phyloP scores from a whole-genome alignment of 176 grass and related monocot genomes.

The Tillandsia fasciculata region DNA sequence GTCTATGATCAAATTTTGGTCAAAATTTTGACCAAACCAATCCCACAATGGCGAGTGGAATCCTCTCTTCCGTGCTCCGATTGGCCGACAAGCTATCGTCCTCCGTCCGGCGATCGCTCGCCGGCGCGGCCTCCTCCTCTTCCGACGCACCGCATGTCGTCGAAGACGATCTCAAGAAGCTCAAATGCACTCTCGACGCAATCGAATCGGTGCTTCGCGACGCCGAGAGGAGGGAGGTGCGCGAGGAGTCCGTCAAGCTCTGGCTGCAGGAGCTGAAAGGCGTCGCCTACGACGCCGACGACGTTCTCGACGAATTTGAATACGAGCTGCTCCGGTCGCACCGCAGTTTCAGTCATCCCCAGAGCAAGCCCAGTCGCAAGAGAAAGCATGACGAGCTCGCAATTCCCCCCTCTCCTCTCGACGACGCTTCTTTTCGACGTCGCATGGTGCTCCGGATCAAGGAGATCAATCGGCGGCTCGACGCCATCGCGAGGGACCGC shows the following conservation, averaged over 20 bases:
- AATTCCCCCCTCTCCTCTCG: neutral
- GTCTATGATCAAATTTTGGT: neutral
- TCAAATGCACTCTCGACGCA: neutral
- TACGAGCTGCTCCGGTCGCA: neutral
- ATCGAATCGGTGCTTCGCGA: neutral
- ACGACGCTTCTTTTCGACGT: neutral
- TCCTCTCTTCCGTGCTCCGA: neutral
- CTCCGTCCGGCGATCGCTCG: neutral
- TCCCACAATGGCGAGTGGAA: neutral
- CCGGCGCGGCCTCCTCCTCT: neutral
- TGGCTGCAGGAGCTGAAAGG: constrained; percentile 8
- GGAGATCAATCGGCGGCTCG: neutral
- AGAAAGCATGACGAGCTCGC: neutral
- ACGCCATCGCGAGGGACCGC: neutral
- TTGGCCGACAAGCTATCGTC: neutral
- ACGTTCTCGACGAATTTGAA: neutral
- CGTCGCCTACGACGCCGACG: neutral
- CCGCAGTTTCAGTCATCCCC: neutral
- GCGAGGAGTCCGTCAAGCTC: neutral
- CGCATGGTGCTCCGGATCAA: neutral
- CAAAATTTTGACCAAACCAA: neutral
- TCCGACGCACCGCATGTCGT: neutral
- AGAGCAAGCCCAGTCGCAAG: neutral
- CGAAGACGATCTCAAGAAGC: constrained; percentile 4
- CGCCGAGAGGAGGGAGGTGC: constrained; percentile 11